Base-by-base conservation (phyloP, 768 basidiomycete genomes). In the Lentinula sp. region DNA sequence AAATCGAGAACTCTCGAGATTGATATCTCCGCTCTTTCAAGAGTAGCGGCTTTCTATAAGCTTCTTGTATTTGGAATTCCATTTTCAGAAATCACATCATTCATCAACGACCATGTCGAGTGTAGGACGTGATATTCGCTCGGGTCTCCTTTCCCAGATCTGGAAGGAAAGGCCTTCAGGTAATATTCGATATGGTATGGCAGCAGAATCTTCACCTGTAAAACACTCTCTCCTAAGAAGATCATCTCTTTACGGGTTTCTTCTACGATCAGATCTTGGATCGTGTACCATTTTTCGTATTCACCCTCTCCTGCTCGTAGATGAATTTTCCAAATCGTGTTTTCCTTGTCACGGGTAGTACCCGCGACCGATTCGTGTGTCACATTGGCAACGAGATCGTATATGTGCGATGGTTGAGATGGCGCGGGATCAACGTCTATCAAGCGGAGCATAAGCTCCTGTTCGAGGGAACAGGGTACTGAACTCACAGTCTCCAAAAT, bases 201-300 rank as follows among this genome's bases (percentile, higher is more conserved):
- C 4, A 16, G 42, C 63, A 16, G 59, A n/a, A 40, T 32, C 68
- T 62, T 63, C 28, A 95, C 95, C 83, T 99, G 97, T 55, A 99
- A 76, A 35, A 96, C 89, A n/a, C 90, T 93, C 73, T 98, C 97
- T 31, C 95, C 96, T 39, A 99, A 77, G 71, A 97, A 95, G 58
- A 99, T 96, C 93, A 99, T 95, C 70, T 97, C 94, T 73, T 91
- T 93, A 61, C 94, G 80, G n/a, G 93, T 91, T 69, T 98, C 95
- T 70, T 94, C 90, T 9, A 99, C 95, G 63, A 95, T 91, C 61
- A 99, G 79, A 76, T 99, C 96, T 73, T 98, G 94, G 54, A 98
- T 88, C 77, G 93, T 88, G 72, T 92, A 90, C 97, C 97, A 98
- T 70, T 89, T 93, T 73, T 98, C 95, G 54, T 78, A 81, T 64